phyloP scores from a whole-genome alignment of 225 moss, liverwort and hornwort genomes.

The Straminergon stramineum region DNA sequence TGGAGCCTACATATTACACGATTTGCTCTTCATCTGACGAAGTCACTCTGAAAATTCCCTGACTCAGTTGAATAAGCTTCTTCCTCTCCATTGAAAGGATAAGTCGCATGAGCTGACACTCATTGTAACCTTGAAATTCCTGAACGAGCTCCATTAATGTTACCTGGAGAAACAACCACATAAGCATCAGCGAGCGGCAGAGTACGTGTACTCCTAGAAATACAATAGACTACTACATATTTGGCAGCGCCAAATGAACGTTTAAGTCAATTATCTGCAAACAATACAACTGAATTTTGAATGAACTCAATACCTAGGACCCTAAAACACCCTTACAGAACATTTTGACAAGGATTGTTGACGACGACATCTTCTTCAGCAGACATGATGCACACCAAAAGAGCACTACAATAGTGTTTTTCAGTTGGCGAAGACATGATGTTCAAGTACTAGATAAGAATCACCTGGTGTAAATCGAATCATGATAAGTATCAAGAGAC shows the following conservation, averaged over 20 bases:
- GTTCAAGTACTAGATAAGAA: neutral
- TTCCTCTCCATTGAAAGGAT: slow-evolving; percentile 44
- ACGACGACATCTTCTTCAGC: neutral
- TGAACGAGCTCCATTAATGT: slow-evolving; percentile 29
- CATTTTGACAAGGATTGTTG: neutral
- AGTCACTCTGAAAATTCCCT: slow-evolving; percentile 37
- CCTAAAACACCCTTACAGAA: neutral
- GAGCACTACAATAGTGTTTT: neutral
- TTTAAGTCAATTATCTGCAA: neutral
- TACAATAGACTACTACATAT: neutral
- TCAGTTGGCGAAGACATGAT: neutral
- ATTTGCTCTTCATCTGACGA: slow-evolving; percentile 1
- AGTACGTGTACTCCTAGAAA: neutral
- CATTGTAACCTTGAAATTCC: slow-evolving; percentile 41
- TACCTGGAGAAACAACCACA: slow-evolving; percentile 11
- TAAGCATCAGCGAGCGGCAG: neutral
- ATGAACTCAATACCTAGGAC: neutral
- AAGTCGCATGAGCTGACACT: slow-evolving; percentile 55
- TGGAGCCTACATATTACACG: neutral
- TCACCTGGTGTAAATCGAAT: neutral
- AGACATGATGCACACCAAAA: neutral
- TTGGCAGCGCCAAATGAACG: neutral
- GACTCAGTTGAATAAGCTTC: slow-evolving; percentile 32
- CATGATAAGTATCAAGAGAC: neutral
- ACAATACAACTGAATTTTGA: neutral